These are phyloP conservation scores for Trypanosoma rangeli DNA, from an alignment of 208 protist genomes.

Conservation along the genomic window DNA sequence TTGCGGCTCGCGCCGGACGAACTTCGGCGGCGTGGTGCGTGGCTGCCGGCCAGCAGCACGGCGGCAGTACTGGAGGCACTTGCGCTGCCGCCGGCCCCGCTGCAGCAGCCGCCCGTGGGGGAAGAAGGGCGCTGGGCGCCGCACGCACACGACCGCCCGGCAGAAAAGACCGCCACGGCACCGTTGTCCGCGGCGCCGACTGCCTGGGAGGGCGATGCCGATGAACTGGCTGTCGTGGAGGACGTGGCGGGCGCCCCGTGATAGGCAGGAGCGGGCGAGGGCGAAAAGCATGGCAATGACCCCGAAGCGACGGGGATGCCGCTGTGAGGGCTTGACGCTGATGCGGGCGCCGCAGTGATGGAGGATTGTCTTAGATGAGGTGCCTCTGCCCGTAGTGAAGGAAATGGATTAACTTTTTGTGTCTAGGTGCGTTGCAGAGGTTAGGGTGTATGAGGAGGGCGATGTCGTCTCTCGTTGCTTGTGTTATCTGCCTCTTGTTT, in stretches of 20 bases:
- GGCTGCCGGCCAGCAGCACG: constrained; percentile 34
- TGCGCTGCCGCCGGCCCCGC: constrained; percentile 37
- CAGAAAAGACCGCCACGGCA: neutral
- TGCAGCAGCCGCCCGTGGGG: constrained; percentile 34
- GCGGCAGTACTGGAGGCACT: constrained; percentile 37
- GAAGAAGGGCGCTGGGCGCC: neutral
- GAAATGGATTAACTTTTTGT: neutral
- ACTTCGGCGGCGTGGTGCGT: constrained; percentile 5
- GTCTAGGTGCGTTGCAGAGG: neutral
- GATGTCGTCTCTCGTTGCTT: neutral
- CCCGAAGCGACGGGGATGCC: too few species aligned
- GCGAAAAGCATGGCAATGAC: neutral
- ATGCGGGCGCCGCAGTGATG: too few species aligned
- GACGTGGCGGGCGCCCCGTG: constrained; percentile 18
- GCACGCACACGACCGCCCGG: neutral
- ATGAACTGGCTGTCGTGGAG: constrained; percentile 11
- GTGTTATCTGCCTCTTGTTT: too few species aligned
- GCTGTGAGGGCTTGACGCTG: too few species aligned
- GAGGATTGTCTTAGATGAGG: too few species aligned
- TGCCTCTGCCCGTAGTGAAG: neutral
- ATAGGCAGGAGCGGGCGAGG: constrained; percentile 1
- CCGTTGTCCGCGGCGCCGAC: neutral
- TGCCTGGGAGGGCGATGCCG: neutral
- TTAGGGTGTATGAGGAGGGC: neutral
- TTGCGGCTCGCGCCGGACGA: neutral